Conservation (phyloP, 257 asterid genomes). For the Forsythia viridissima region DNA sequence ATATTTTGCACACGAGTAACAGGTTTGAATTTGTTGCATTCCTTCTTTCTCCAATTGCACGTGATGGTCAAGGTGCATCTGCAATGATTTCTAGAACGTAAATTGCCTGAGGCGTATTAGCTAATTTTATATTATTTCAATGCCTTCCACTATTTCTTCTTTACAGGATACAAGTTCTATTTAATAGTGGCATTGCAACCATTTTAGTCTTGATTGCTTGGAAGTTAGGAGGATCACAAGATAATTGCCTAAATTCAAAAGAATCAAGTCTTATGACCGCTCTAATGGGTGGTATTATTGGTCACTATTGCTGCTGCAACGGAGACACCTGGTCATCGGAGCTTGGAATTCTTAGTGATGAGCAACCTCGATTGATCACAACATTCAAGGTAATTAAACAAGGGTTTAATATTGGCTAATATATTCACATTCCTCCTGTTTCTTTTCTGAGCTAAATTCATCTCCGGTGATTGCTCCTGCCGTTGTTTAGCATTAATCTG, state of each 20-base stretch:
- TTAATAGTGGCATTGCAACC: constrained; percentile 78
- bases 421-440: neutral
- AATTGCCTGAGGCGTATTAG: neutral
- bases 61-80: constrained; percentile 1
- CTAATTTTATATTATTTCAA: neutral
- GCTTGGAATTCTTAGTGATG: constrained; percentile 91
- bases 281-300: constrained; percentile 77
- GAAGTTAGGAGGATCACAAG: constrained; percentile 64
- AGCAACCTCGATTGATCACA: constrained; percentile 81
- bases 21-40: neutral
- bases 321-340: constrained; percentile 99
- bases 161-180: constrained; percentile 85
- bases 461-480: neutral
- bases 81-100: neutral
- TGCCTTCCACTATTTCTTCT: constrained; percentile 12
- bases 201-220: constrained; percentile 60
- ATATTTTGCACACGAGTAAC: neutral
- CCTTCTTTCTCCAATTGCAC: neutral
- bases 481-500: neutral
- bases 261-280: constrained; percentile 59
- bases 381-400: constrained; percentile 66
- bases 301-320: constrained; percentile 91
- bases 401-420: neutral
- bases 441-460: neutral
- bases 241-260: constrained; percentile 78